Base-by-base conservation (phyloP, 441 rosid species). In the Aquilaria agallochum region DNA sequence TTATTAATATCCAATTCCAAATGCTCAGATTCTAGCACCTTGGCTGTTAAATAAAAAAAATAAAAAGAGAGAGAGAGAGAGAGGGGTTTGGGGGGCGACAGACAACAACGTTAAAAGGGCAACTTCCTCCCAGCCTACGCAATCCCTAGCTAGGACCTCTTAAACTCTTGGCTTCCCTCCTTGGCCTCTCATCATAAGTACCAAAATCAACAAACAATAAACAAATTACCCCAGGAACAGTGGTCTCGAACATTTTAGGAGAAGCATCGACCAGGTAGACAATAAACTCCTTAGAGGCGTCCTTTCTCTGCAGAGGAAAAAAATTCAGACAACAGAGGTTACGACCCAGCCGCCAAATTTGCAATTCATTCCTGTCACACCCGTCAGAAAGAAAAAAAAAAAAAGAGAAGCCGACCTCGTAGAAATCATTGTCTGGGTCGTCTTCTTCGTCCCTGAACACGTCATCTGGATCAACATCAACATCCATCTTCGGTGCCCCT, bases 201-300 rank as follows among this genome's bases (percentile, higher is more conserved):
- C 46, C 45, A 52, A 30, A 20, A 30, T 3, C 34, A 63, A 53
- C 31, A 20, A 48, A 11, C 7, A 53, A 9, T 34, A 68, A 5
- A 13, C 7, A 59, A 10, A 55, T 77, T 58, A 89, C 97, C 8
- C 81, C 74, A 10, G 83, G 66, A 64, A 70, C 80, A 52, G 80
- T 80, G 15, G 87, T 55, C 60, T 36, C 65, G 69, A 89, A 83
- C 97, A 94, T 94, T 75, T 87, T 87, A 50, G 96, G 96, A 59
- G 97, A 89, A 74, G 96, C 96, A 53, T 89, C 99, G 34, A 91
- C 83, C 53, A 89, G 78, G 70, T 86, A 86, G 48, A 89, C 97
- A 31, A 75, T 76, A 50, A 83, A 80, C 59, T 89, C 96, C 66
- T 95, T 91, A 34, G 88, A 80, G 47, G 87, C 66, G 31, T 80